Base-by-base conservation (phyloP, 139 green algal genomes). In the Closterium sp. region DNA sequence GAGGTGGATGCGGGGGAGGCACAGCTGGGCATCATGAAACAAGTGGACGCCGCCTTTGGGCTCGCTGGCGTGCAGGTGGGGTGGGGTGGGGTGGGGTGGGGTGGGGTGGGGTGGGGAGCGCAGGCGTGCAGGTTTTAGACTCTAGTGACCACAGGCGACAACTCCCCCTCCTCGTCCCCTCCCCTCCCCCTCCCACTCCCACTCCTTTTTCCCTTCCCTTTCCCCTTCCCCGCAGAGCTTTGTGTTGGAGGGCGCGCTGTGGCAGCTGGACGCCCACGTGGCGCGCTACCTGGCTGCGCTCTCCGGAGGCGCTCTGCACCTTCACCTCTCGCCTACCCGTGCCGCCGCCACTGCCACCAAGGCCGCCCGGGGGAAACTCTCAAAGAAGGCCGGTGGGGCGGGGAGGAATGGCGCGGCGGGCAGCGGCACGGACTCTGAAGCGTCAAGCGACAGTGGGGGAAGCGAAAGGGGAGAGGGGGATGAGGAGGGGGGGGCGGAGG, bases 61-160 rank as follows among this genome's bases (percentile, higher is more conserved):
- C 90, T 94, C 29, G 32, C 91, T 17, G 91, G 91, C 34, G 89
- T 94, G 17, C 91, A 94, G 91, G 91, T 94, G 22, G 10, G 62
- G 62, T 22, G 2, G 19, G 19, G 17, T 27, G 62, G 62, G 62
- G 62, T 79, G 62, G 17, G 62, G 62, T 21, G 13, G 17, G 17
- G 1, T 24, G 50, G 50, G 50, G 50, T 70, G 50, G 13, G 29
- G 29, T 88, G 85, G 2, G 13, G 85, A 11, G 21, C 7, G 19
- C 62, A 27, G 62, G 10, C 13, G 62, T 79, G 62, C 62, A 19
- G 62, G 62, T 79, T 22, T 13, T 50, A 50, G 38, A 50, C 13
- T 50, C 38, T 50, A 50, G 13, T 50, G 38, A 50, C 13, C 11
- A 7, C 38, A 50, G 38, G 7, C 38, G 4, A 9, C 38, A 50